A percentile compares a stretch with the other conserved stretches of the same genome.
phyloP scores from a whole-genome alignment of 805 yeast genomes.

The Yarrowia osloensis region DNA sequence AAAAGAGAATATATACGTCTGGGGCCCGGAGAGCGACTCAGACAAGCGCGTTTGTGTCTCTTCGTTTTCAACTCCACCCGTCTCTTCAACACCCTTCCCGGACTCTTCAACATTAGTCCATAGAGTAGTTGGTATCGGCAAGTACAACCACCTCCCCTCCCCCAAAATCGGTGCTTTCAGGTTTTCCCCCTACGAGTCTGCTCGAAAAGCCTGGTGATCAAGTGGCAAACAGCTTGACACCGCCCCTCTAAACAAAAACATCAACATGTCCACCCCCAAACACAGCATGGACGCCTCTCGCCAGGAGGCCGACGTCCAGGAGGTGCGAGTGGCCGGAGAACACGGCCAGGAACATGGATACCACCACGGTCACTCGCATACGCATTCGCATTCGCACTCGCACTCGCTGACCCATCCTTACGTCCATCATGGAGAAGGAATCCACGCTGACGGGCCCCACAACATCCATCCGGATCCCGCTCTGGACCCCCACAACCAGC shows the following conservation, averaged over 20 bases:
- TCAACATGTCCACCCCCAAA: not conserved
- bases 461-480: constrained; percentile 39
- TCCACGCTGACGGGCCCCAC: constrained; percentile 14
- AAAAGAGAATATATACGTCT: not conserved
- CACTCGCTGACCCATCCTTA: constrained; percentile 1
- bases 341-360: not conserved
- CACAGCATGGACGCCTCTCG: not conserved
- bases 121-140: constrained; percentile 3
- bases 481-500: constrained; percentile 42
- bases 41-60: not conserved
- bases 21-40: not conserved
- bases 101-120: constrained; percentile 4
- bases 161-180: constrained; percentile 7
- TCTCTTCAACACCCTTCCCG: not conserved
- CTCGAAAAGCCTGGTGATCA: constrained; percentile 16
- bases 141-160: not conserved
- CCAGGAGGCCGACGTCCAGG: not conserved
- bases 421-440: constrained; percentile 19
- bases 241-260: not conserved
- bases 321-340: not conserved
- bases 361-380: not conserved
- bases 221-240: not conserved
- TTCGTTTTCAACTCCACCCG: not conserved
- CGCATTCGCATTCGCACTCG: too few relatives aligned
- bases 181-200: constrained; percentile 18